Conservation (phyloP, 2,329 filamentous ascomycete species). For the Aspergillus amoenus region DNA sequence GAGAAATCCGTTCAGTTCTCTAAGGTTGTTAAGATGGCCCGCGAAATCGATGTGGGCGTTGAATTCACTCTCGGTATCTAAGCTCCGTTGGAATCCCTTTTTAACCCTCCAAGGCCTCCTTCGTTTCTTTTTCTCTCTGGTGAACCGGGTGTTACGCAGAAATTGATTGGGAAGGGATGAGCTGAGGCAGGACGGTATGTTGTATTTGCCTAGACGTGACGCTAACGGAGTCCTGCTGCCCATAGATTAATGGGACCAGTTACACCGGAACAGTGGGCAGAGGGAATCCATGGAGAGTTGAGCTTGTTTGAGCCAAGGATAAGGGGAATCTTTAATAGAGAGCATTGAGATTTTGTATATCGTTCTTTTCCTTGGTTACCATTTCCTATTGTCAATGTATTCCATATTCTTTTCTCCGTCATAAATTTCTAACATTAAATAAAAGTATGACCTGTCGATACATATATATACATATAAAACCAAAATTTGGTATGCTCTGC, state of each 20-base stretch:
- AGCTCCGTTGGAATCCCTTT: slow-evolving; percentile 20
- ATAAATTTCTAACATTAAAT: not conserved
- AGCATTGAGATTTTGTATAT: slow-evolving; percentile 26
- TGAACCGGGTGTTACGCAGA: slow-evolving; percentile 8
- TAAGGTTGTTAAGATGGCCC: slow-evolving; percentile 98
- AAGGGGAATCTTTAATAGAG: slow-evolving; percentile 21
- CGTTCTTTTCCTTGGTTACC: slow-evolving; percentile 16
- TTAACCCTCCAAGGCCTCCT: slow-evolving; percentile 11
- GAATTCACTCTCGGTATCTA: slow-evolving; percentile 95
- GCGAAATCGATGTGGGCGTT: slow-evolving; percentile 95
- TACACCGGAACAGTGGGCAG: slow-evolving; percentile 10
- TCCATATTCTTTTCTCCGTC: not conserved
- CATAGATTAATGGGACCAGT: slow-evolving; percentile 13
- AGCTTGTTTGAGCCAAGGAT: slow-evolving; percentile 4
- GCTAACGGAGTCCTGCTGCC: slow-evolving; percentile 16
- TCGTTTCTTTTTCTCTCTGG: slow-evolving; percentile 7
- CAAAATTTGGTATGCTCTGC: not conserved
- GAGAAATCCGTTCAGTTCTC: slow-evolving; percentile 99
- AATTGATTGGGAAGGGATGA: slow-evolving; percentile 8
- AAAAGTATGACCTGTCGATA: not conserved
- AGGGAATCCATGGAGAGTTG: slow-evolving; percentile 11
- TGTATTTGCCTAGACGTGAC: slow-evolving; percentile 10
- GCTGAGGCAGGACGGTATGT: slow-evolving; percentile 1
- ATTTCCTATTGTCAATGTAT: slow-evolving; percentile 16
- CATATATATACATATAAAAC: not conserved